Percentiles rank a stretch among this genome's conserved stretches.
phyloP scores from a whole-genome alignment of 495 filamentous ascomycete species.

The Halenospora varia region DNA sequence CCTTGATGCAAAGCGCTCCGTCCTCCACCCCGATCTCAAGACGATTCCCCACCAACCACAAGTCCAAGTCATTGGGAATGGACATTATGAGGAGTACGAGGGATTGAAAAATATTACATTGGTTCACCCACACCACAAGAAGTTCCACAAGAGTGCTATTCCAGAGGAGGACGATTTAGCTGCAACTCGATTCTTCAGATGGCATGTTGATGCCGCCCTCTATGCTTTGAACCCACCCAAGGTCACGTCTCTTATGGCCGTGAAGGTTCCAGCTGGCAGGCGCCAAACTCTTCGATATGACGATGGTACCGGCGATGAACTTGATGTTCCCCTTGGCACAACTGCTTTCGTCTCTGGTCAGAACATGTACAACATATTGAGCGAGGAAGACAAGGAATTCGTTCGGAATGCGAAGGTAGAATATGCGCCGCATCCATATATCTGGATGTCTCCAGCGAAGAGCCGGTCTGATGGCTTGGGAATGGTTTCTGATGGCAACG shows the following conservation, averaged over 20 bases:
- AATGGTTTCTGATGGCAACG: conserved; percentile 55
- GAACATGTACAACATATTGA: conserved; percentile 59
- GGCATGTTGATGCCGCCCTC: conserved; percentile 75
- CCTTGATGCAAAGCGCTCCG: conserved; percentile 54
- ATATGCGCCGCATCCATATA: conserved; percentile 73
- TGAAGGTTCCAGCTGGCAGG: conserved; percentile 59
- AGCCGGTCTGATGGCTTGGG: conserved; percentile 64
- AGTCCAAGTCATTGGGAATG: conserved; percentile 76
- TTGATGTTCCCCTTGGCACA: conserved; percentile 68
- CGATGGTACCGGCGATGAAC: conserved; percentile 62
- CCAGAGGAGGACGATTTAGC: conserved; percentile 59
- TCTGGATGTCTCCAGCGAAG: conserved; percentile 67
- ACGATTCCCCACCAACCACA: conserved; percentile 75
- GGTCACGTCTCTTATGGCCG: conserved; percentile 66
- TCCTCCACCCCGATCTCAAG: conserved; percentile 74
- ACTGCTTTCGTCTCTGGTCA: conserved; percentile 70
- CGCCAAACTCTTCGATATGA: conserved; percentile 65
- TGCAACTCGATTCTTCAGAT: conserved; percentile 70
- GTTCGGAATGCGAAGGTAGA: conserved; percentile 59
- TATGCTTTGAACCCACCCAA: conserved; percentile 67
- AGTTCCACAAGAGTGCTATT: conserved; percentile 63
- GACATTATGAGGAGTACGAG: conserved; percentile 59
- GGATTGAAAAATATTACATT: conserved; percentile 62
- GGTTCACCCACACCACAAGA: conserved; percentile 70
- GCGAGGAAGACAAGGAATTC: conserved; percentile 60